A percentile compares a stretch with the other conserved stretches of the same genome.
Conservation (phyloP, 805 yeast genomes). For the Yarrowia phangngaensis region DNA sequence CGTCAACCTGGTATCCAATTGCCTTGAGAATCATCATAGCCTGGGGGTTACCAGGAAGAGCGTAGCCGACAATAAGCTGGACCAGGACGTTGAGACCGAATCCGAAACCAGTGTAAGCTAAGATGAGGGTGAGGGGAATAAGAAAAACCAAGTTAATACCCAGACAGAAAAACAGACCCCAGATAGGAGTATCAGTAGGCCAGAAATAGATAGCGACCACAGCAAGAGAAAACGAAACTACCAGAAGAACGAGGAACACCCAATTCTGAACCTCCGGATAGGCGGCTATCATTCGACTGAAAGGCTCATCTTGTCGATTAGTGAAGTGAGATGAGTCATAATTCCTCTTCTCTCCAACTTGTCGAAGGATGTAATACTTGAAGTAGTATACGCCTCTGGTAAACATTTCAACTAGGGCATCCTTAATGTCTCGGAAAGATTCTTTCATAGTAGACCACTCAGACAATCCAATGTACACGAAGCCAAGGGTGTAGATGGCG, state of each 20-base stretch:
- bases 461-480: conserved; percentile 42
- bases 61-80: conserved; percentile 61
- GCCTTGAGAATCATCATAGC: conserved; percentile 53
- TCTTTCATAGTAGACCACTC: conserved; percentile 31
- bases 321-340: not conserved
- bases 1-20: conserved; percentile 45
- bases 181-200: conserved; percentile 51
- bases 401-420: too few relatives aligned
- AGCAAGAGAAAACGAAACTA: conserved; percentile 45
- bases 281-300: conserved; percentile 47
- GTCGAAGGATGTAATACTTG: too few relatives aligned
- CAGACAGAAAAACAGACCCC: conserved; percentile 59
- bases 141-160: conserved; percentile 55
- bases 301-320: conserved; percentile 42
- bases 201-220: conserved; percentile 44
- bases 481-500: conserved; percentile 54
- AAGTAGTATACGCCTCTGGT: too few relatives aligned
- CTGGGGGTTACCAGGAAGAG: conserved; percentile 56
- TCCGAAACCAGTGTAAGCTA: conserved; percentile 55
- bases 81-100: conserved; percentile 59
- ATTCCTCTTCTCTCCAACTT: too few relatives aligned
- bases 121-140: conserved; percentile 58
- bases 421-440: conserved; percentile 28
- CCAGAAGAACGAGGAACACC: conserved; percentile 50
- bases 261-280: conserved; percentile 53